Evolutionary conservation across 2,329 filamentous ascomycete species (phyloP).

Genomic region (Bipolaris cookei): DNA sequence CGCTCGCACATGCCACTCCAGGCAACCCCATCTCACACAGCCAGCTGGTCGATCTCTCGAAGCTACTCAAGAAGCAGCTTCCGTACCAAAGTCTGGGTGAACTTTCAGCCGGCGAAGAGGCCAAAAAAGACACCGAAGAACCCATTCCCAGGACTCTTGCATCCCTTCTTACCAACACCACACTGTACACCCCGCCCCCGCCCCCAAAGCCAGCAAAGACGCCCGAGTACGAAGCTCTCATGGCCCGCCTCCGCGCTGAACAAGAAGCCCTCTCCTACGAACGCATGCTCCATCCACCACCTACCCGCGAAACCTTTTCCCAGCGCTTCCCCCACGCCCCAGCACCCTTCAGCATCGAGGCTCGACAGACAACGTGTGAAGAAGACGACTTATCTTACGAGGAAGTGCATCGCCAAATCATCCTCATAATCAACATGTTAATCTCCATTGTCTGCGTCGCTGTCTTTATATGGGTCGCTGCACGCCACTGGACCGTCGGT

Average conservation of each 20-base stretch:
- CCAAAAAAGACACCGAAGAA: background rate
- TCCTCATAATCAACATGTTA: constrained; percentile 87
- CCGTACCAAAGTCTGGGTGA: background rate
- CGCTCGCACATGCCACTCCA: constrained; percentile 57
- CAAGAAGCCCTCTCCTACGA: constrained; percentile 84
- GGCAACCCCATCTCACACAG: constrained; percentile 75
- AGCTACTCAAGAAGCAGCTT: constrained; percentile 52
- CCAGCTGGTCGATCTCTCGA: constrained; percentile 70
- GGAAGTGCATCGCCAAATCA: constrained; percentile 80
- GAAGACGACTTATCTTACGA: constrained; percentile 70
- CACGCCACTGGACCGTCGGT: constrained; percentile 76
- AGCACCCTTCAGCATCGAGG: constrained; percentile 55
- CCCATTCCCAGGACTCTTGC: constrained; percentile 62
- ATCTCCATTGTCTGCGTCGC: constrained; percentile 83
- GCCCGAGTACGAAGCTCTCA: constrained; percentile 82
- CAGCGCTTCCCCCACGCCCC: constrained; percentile 63
- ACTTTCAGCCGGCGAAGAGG: background rate
- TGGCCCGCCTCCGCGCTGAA: constrained; percentile 81
- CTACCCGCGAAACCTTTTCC: constrained; percentile 63
- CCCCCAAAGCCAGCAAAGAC: constrained; percentile 72
- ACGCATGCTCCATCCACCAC: constrained; percentile 72
- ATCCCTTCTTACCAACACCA: constrained; percentile 72
- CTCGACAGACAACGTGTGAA: constrained; percentile 49
- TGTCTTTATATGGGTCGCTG: constrained; percentile 77
- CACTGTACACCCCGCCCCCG: constrained; percentile 78